Evolutionary conservation across 352 stramenopile genomes (phyloP).

Genomic region (Globisporangium emineosum): DNA sequence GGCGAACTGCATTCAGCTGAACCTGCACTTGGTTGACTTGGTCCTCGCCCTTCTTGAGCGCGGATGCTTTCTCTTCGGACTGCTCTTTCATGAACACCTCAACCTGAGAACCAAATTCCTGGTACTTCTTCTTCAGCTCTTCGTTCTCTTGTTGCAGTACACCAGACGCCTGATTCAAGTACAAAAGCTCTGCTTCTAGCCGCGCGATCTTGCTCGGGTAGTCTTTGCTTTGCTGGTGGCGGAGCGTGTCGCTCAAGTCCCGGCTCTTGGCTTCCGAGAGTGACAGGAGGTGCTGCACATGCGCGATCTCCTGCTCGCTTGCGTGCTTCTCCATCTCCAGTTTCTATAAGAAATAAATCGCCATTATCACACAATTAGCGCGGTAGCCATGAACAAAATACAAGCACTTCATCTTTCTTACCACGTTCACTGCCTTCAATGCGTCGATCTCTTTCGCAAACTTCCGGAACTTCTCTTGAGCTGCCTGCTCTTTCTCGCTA

Average conservation of each 20-base stretch:
- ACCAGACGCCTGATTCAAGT: slow-evolving; percentile 32
- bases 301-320: slow-evolving; percentile 44
- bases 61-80: slow-evolving; percentile 36
- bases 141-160: slow-evolving; percentile 50
- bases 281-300: slow-evolving; percentile 54
- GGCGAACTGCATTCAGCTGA: slow-evolving; percentile 33
- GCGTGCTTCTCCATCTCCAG: slow-evolving; percentile 46
- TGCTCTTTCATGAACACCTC: slow-evolving; percentile 78
- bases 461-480: slow-evolving; percentile 22
- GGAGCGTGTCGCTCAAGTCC: slow-evolving; percentile 38
- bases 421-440: slow-evolving; percentile 25
- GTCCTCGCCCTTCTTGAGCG: slow-evolving; percentile 31
- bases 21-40: slow-evolving; percentile 32
- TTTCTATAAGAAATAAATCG: slow-evolving; percentile 29
- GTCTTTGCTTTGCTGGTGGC: slow-evolving; percentile 42
- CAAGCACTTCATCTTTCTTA: background rate
- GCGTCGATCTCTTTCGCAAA: slow-evolving; percentile 31
- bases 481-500: slow-evolving; percentile 17
- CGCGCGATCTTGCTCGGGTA: slow-evolving; percentile 45
- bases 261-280: slow-evolving; percentile 43
- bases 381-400: background rate
- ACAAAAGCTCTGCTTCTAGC: slow-evolving; percentile 43
- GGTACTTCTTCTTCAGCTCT: slow-evolving; percentile 57
- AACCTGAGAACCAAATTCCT: slow-evolving; percentile 71
- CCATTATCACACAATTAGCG: background rate